These are phyloP conservation scores for Pestalotiopsis sp. DNA, from an alignment of 2,329 filamentous ascomycete genomes.

Conservation along the genomic window DNA sequence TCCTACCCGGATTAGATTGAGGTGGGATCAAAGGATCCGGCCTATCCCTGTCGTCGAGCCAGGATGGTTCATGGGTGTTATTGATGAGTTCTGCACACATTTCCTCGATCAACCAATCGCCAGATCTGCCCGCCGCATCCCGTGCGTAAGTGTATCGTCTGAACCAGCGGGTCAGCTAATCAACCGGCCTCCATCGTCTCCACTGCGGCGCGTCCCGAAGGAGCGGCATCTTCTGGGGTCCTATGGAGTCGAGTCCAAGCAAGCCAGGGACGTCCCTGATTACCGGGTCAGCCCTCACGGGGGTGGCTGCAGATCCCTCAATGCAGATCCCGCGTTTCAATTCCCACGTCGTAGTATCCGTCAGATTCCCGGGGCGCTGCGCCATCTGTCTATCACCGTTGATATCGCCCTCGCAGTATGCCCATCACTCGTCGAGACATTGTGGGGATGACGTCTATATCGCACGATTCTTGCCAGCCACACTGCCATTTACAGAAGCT, in stretches of 20 bases:
- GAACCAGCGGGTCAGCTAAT: not conserved
- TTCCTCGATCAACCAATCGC: not conserved
- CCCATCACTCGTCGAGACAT: not conserved
- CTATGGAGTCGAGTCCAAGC: not conserved
- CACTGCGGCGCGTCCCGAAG: not conserved
- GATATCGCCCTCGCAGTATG: not conserved
- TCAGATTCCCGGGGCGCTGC: not conserved
- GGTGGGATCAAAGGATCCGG: not conserved
- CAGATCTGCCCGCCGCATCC: not conserved
- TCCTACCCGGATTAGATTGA: not conserved
- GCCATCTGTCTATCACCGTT: not conserved
- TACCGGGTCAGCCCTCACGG: not conserved
- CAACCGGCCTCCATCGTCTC: not conserved
- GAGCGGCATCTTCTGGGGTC: not conserved
- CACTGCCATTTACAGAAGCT: not conserved
- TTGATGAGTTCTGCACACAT: not conserved
- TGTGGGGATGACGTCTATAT: not conserved
- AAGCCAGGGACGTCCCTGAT: slow-evolving; percentile 1
- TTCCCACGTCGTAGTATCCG: not conserved
- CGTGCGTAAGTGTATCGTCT: not conserved
- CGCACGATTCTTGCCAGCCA: not conserved
- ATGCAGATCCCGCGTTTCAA: not conserved
- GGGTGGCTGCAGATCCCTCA: not conserved
- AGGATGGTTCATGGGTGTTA: not conserved
- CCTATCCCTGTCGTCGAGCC: not conserved